Base-by-base conservation (phyloP, 495 filamentous ascomycete species). In the Parathielavia hyrcaniae region DNA sequence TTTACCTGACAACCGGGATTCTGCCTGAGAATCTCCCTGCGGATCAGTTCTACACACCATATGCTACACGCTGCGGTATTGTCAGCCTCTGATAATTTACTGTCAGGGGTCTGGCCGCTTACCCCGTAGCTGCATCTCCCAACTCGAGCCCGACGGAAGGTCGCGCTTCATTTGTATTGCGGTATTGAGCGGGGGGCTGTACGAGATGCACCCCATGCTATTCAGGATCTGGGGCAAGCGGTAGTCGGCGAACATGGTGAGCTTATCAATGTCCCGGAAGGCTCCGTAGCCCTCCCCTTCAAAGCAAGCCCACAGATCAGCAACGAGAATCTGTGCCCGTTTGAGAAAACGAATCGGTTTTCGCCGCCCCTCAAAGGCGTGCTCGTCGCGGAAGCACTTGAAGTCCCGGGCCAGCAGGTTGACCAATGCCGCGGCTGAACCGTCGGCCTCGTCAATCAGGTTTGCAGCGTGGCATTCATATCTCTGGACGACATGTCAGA, bases 201-300 rank as follows among this genome's bases (percentile, higher is more conserved):
- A 96, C 53, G 78, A 78, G 17, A 99, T 76, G 58, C 89, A 93
- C 38, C 89, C 88, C 26, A 99, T 77, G 23, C 82, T 79, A 63
- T 95, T 80, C 6, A 99, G 81, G 63, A 97, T 96, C 75, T 97
- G 93, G 6, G 93, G 93, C 36, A 99, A 84, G 26, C 93, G 84
- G 67, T 99, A 97, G 75, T 99, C 93, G 77, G 93, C 91, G 73
- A 97, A 99, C 88, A 97, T 97, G 59, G 95, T 99, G 67, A 99
- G 87, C 62, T 88, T 87, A 67, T 90, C 83, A 52, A 99, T 95
- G 64, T 99, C 95, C 30, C 84, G 65, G 65, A 99, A 99, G n/a
- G 78, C 72, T 14, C 93, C 93, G 60, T 84, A 91, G 22, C 79
- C 73, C 59, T 86, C 77, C 35, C 89, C 90, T 48, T 93, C 82